phyloP scores from a whole-genome alignment of 208 protist genomes.

The Herpetomonas samuelpessoai region DNA sequence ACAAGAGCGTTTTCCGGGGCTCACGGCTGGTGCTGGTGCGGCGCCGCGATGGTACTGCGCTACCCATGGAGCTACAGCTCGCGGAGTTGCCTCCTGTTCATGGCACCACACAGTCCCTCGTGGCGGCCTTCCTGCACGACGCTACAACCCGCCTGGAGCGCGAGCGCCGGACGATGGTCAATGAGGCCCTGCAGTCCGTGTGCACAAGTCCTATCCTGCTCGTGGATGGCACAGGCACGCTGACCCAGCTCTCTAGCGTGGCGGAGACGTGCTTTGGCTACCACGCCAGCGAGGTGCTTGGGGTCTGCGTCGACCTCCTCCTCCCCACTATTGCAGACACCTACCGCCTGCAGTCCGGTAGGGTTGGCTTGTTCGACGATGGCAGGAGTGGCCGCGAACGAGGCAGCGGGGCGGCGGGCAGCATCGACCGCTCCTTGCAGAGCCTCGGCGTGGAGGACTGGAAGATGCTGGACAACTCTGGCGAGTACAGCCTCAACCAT shows the following conservation, averaged over 20 bases:
- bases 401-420: background rate
- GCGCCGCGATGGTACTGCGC: conserved; percentile 10
- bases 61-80: conserved; percentile 21
- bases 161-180: conserved; percentile 11
- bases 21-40: conserved; percentile 6
- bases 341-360: no score
- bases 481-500: no score
- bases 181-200: conserved; percentile 7
- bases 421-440: background rate
- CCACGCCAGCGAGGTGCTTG: conserved; percentile 18
- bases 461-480: background rate
- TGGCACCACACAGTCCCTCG: background rate
- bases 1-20: conserved; percentile 2
- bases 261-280: conserved; percentile 36
- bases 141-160: conserved; percentile 9
- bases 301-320: conserved; percentile 27
- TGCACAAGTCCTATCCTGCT: conserved; percentile 12
- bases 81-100: conserved; percentile 12
- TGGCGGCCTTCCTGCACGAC: conserved; percentile 19
- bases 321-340: conserved; percentile 6
- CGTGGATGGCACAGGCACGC: conserved; percentile 8
- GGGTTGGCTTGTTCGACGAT: no score
- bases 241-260: conserved; percentile 15
- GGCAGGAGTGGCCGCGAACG: background rate
- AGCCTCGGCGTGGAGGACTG: background rate